A percentile compares a stretch with the other conserved stretches of the same genome.
These are phyloP conservation scores for Globisporangium solare DNA, from an alignment of 352 stramenopile genomes.

Conservation along the genomic window DNA sequence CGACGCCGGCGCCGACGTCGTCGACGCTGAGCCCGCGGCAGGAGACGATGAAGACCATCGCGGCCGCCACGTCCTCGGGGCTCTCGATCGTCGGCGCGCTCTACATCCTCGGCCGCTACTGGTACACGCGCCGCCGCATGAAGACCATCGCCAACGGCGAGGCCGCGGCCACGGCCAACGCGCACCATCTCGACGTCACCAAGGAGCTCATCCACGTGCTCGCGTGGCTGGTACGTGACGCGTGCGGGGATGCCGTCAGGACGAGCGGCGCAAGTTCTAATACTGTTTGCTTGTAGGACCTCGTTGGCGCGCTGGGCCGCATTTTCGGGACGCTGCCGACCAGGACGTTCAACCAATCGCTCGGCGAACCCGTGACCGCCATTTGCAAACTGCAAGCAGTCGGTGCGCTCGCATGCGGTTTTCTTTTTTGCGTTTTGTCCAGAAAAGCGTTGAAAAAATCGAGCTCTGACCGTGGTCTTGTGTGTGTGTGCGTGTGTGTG, in stretches of 20 bases:
- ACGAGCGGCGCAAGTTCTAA: neutral
- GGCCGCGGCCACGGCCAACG: conserved; percentile 16
- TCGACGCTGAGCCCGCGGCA: conserved; percentile 6
- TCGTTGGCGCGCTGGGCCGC: conserved; percentile 62
- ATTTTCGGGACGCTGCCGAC: conserved; percentile 68
- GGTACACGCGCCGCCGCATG: conserved; percentile 52
- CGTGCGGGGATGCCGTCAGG: neutral
- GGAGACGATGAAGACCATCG: conserved; percentile 35
- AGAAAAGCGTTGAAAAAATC: too few relatives aligned
- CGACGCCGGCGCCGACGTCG: neutral
- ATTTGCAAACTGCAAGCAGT: conserved; percentile 75
- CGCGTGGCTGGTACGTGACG: conserved; percentile 53
- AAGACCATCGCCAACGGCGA: conserved; percentile 19
- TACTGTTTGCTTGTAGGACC: conserved; percentile 30
- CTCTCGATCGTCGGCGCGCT: conserved; percentile 76
- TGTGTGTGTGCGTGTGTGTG: too few relatives aligned
- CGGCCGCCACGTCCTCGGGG: conserved; percentile 61
- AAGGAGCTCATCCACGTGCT: conserved; percentile 86
- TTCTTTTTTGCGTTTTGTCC: neutral
- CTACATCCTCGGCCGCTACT: conserved; percentile 84
- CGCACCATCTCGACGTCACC: conserved; percentile 65
- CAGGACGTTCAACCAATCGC: conserved; percentile 53
- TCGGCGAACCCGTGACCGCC: conserved; percentile 41
- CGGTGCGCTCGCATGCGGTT: conserved; percentile 21
- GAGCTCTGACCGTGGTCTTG: neutral